Evolutionary conservation across 1,284 basidiomycete genomes (phyloP), one percentile per base, ranked within the genome.

Genomic region (Chondrostereum purpureum): DNA sequence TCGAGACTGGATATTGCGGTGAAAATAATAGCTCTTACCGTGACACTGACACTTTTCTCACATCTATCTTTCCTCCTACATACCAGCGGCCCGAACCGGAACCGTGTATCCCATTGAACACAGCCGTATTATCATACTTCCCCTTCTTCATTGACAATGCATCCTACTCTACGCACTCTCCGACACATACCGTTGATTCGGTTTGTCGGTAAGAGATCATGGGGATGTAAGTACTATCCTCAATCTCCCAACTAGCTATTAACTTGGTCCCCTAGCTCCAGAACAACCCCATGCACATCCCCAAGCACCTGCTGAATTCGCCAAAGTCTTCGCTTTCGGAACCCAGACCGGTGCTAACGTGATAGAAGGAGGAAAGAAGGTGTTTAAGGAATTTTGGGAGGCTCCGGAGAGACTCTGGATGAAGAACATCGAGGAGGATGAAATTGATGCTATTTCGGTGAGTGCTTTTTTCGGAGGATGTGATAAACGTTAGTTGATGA

Each of bases 401-500:
- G 87, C 85, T 10, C 91, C 91, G 1, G 58, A 70, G 37, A 72
- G 77, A 50, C 70, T 83, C 49, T 88, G 86, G 86, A 75, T 74
- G 39, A 66, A 69, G 34, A 62, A 73, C 31, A 51, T 91, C 33
- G 69, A 76, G 23, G 78, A 90, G 36, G 64, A 62, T 24, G 91
- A 93, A 70, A 84, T 92, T 48, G 82, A 90, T 41, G 80, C 88
- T 37, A 71, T 92, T 52, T 70, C 81, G 74, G 91, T 91, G 61
- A 65, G 84, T 66, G 19, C 37, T 18, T 5, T 31, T 31, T 21
- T 39, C 5, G 37, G 39, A 49, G 8, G 2, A 14, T 34, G 37
- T 12, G 37, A 19, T 31, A 24, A 39, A 45, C 40, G 17, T 22
- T 49, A 24, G 56, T 49, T 48, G 19, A 46, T 38, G 42, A 17